Conservation (phyloP, 208 protist genomes). For the Phytomonas sp. region DNA sequence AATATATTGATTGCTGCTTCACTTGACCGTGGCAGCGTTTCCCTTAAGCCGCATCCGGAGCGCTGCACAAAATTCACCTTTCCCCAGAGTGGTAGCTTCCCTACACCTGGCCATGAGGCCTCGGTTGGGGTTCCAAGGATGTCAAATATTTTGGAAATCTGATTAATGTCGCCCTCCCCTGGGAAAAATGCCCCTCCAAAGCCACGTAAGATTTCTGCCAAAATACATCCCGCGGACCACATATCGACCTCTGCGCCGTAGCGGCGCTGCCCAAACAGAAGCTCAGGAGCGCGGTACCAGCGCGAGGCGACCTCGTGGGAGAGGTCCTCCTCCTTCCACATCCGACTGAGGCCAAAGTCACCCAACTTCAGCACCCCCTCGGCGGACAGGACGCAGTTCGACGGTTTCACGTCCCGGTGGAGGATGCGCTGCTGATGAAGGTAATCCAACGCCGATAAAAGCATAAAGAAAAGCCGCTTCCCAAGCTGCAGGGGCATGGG, state of each 20-base stretch:
- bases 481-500: constrained; percentile 19
- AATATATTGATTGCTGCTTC: constrained; percentile 44
- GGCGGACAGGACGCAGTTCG: constrained; percentile 72
- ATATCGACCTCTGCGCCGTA: constrained; percentile 95
- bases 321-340: constrained; percentile 57
- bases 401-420: constrained; percentile 87
- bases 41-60: constrained; percentile 24
- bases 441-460: constrained; percentile 55
- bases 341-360: constrained; percentile 84
- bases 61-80: constrained; percentile 65
- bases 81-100: constrained; percentile 91
- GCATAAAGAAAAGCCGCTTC: constrained; percentile 38
- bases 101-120: constrained; percentile 80
- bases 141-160: constrained; percentile 88
- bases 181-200: constrained; percentile 89
- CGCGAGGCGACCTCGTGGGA: constrained; percentile 96
- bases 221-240: constrained; percentile 95
- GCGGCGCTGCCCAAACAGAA: constrained; percentile 91
- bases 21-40: constrained; percentile 62
- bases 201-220: constrained; percentile 95
- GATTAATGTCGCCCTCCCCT: constrained; percentile 77
- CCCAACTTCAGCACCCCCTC: constrained; percentile 92
- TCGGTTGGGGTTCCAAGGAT: constrained; percentile 95
- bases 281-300: constrained; percentile 98
- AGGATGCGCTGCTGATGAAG: constrained; percentile 53